phyloP scores from a whole-genome alignment of 1,139 yeast genomes.

The Blastobotrys petasosporus region DNA sequence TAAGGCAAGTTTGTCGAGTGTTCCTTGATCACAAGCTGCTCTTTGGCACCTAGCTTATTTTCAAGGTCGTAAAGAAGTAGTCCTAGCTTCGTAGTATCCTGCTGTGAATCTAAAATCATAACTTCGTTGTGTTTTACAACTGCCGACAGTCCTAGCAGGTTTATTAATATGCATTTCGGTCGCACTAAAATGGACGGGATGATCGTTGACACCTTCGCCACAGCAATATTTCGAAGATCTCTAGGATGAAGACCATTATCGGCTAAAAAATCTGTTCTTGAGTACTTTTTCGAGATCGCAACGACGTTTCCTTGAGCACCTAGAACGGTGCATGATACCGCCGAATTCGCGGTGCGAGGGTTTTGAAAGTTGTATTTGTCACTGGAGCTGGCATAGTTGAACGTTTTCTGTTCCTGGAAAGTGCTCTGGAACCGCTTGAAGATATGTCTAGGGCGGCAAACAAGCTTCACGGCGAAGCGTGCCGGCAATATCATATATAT shows the following conservation, averaged over 20 bases:
- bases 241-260: slow-evolving; percentile 73
- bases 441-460: too few species aligned
- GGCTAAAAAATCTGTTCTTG: slow-evolving; percentile 63
- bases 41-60: slow-evolving; percentile 40
- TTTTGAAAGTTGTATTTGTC: slow-evolving; percentile 16
- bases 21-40: not conserved
- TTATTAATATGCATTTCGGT: slow-evolving; percentile 72
- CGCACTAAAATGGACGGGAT: slow-evolving; percentile 82
- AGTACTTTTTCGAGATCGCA: slow-evolving; percentile 64
- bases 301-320: slow-evolving; percentile 64
- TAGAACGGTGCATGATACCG: slow-evolving; percentile 62
- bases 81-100: slow-evolving; percentile 55
- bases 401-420: not conserved
- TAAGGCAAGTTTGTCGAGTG: slow-evolving; percentile 37
- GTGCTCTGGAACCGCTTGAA: not conserved
- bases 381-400: slow-evolving; percentile 7
- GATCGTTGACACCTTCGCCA: slow-evolving; percentile 66
- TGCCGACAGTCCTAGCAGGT: slow-evolving; percentile 76
- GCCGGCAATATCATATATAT: too few species aligned
- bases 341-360: slow-evolving; percentile 11
- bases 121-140: slow-evolving; percentile 71
- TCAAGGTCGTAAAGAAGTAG: slow-evolving; percentile 80
- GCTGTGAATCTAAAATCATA: slow-evolving; percentile 67
- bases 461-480: too few species aligned
- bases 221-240: slow-evolving; percentile 78